Percentiles rank a stretch among this genome's conserved stretches.
Conservation (phyloP, 345 rosid species). For the Passiflora organensis region DNA sequence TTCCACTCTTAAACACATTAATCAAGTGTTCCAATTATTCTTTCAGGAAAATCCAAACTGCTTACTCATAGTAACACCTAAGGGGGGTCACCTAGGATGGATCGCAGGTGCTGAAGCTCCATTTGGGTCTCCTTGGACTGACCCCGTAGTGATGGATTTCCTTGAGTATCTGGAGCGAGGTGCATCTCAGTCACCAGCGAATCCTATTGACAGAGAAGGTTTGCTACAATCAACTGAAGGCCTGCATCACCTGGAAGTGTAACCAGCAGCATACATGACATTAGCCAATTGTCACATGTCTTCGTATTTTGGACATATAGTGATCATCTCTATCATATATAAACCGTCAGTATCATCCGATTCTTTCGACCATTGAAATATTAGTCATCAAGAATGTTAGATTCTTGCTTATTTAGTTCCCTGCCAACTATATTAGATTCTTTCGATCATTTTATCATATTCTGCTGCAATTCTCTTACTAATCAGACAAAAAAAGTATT, state of each 20-base stretch:
- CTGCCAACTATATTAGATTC: no score
- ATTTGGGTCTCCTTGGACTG: constrained; percentile 84
- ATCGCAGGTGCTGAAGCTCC: constrained; percentile 75
- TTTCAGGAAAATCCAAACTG: constrained; percentile 73
- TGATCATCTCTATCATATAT: not conserved
- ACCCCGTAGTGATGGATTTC: constrained; percentile 70
- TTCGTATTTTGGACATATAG: not conserved
- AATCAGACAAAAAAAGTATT: no score
- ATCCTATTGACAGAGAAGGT: constrained; percentile 9
- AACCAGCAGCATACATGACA: constrained; percentile 5
- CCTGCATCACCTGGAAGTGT: constrained; percentile 31
- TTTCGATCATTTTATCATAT: no score
- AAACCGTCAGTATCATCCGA: not conserved
- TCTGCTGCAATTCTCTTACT: no score
- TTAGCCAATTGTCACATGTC: not conserved
- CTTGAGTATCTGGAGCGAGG: constrained; percentile 57
- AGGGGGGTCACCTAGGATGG: constrained; percentile 93
- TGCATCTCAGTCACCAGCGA: constrained; percentile 9
- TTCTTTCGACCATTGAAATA: not conserved
- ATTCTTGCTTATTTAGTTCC: no score
- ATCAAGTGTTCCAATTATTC: not conserved
- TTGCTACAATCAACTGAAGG: constrained; percentile 12
- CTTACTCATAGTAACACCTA: constrained; percentile 75
- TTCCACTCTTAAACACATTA: no score
- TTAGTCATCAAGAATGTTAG: no score